Base-by-base conservation (phyloP, 768 basidiomycete species). In the Pulveroboletus sp. region DNA sequence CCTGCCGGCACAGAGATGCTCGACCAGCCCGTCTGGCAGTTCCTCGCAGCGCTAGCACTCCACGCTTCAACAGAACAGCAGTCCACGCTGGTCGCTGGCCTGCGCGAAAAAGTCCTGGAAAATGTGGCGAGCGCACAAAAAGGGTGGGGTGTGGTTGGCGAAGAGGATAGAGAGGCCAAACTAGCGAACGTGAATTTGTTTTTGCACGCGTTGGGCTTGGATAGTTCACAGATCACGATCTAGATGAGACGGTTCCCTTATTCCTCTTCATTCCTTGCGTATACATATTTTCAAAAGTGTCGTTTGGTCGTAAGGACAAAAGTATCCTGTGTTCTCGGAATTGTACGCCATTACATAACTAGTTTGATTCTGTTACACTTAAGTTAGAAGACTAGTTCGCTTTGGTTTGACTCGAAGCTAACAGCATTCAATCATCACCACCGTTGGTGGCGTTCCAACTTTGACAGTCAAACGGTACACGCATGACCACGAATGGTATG, bases 1-100 rank as follows among this genome's bases (percentile, higher is more conserved):
- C 84, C 39, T 2, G 12, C 58, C 49, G 37, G 66, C 62, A 33
- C 72, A 67, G 87, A 89, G 63, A 74, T 79, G 49, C 75, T 87
- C 46, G 92, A 95, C 69, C 88, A 90, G 66, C 90, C 88, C 13
- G 89, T 92, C n/a, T 97, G 94, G 93, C 87, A 90, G 64, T 90
- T 94, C 76, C 78, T 97, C 31, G 90, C 93, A 7, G 84, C 91
- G 2, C 71, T 98, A 42, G 94, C 94, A 3, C 76, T 94, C 34
- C 86, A 88, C 56, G 89, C 92, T 12, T 80, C 81, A 40, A 75
- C 82, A 36, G 87, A 92, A 56, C 92, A 99, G 66, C 95, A 98
- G 65, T 88, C 90, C 55, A 72, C 82, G 38, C 77, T 99, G 40
- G 94, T 99, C 29, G 80, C 83, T 17, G 75, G 84, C 24, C 73